These are phyloP conservation scores for Ophiosphaerella korrae DNA, from an alignment of 2,329 filamentous ascomycete species.

Conservation along the genomic window DNA sequence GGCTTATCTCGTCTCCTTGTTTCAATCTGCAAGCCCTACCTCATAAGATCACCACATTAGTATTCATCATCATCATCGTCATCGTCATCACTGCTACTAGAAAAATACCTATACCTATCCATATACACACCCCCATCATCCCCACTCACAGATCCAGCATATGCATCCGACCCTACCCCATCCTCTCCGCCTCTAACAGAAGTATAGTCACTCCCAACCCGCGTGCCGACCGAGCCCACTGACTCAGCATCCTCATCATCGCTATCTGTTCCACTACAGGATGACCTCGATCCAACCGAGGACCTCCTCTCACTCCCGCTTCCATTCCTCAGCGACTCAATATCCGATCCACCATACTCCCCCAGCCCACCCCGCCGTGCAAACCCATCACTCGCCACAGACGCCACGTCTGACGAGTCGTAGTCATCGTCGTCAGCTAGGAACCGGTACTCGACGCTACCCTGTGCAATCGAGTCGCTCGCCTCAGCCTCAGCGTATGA, in stretches of 20 bases:
- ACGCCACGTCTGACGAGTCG: too few relatives aligned
- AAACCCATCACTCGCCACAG: too few relatives aligned
- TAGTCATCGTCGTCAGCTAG: too few relatives aligned
- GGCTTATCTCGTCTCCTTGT: too few relatives aligned
- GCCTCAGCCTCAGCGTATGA: too few relatives aligned
- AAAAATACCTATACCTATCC: background rate
- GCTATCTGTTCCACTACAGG: background rate
- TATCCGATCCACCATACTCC: too few relatives aligned
- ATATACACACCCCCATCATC: background rate
- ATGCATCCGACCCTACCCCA: background rate
- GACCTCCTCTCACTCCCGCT: background rate
- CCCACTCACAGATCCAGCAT: background rate
- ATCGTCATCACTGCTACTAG: background rate
- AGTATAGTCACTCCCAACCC: background rate
- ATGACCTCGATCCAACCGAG: too few relatives aligned
- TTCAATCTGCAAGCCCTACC: background rate
- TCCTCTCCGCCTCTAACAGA: background rate
- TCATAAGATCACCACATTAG: background rate
- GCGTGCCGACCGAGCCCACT: background rate
- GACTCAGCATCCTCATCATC: background rate
- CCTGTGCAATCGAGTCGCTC: too few relatives aligned
- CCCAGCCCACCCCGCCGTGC: too few relatives aligned
- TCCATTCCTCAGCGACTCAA: background rate
- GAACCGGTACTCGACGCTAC: too few relatives aligned
- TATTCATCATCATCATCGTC: background rate